These are phyloP conservation scores for Stachybotrys chlorohalonatus DNA, from an alignment of 2,329 filamentous ascomycete species.

Conservation along the genomic window DNA sequence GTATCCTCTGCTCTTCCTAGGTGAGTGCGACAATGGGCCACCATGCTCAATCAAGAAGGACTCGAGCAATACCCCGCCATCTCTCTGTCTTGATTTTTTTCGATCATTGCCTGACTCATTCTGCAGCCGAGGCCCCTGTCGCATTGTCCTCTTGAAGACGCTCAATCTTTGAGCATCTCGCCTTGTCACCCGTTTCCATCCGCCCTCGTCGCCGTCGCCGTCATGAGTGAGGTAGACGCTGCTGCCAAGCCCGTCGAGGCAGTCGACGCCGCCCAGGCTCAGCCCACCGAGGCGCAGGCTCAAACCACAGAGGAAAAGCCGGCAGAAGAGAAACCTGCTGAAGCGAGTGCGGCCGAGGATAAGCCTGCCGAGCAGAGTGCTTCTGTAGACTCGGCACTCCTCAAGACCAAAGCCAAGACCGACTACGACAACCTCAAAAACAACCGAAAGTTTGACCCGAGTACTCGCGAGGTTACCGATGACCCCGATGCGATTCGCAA, in stretches of 20 bases:
- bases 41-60: constrained; percentile 4
- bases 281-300: constrained; percentile 13
- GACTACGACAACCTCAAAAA: constrained; percentile 33
- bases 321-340: constrained; percentile 12
- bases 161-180: neutral
- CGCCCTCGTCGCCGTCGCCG: constrained; percentile 7
- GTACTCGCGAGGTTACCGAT: constrained; percentile 57
- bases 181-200: constrained; percentile 5
- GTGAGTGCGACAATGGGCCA: too few relatives aligned
- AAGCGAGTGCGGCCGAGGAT: constrained; percentile 15
- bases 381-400: constrained; percentile 20
- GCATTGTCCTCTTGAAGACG: neutral
- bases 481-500: constrained; percentile 75
- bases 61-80: constrained; percentile 18
- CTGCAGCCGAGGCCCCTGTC: neutral
- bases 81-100: constrained; percentile 9
- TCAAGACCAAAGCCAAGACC: constrained; percentile 34
- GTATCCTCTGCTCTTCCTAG: too few relatives aligned
- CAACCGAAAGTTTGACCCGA: constrained; percentile 65
- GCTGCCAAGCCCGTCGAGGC: constrained; percentile 28
- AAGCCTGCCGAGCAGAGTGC: constrained; percentile 15
- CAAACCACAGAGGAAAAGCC: constrained; percentile 17
- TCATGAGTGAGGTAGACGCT: constrained; percentile 30
- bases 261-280: constrained; percentile 7
- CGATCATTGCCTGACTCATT: constrained; percentile 5